These are phyloP conservation scores for Aspergillus transmontanensis DNA, from an alignment of 2,329 filamentous ascomycete species.

Conservation along the genomic window DNA sequence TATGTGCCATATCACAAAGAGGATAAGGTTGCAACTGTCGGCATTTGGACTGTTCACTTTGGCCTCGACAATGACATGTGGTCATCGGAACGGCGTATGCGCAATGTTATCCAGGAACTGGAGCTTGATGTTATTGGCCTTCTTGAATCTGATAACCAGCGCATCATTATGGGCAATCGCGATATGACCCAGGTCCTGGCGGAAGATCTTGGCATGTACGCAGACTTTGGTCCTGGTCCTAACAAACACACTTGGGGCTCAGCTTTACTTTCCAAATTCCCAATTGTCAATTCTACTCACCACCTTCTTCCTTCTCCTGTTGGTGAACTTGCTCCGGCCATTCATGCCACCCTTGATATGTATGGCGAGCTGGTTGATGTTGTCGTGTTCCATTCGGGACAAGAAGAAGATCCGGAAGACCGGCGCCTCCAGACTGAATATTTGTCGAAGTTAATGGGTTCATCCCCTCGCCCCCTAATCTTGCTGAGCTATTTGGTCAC, in stretches of 20 bases:
- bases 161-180: slow-evolving; percentile 99
- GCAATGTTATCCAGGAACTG: slow-evolving; percentile 86
- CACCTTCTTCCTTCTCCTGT: slow-evolving; percentile 92
- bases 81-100: slow-evolving; percentile 93
- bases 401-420: slow-evolving; percentile 95
- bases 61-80: slow-evolving; percentile 98
- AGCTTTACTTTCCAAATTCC: slow-evolving; percentile 93
- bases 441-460: slow-evolving; percentile 83
- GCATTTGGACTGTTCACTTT: slow-evolving; percentile 99
- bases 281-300: slow-evolving; percentile 94
- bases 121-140: slow-evolving; percentile 97
- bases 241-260: slow-evolving; percentile 99
- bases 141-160: slow-evolving; percentile 88
- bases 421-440: slow-evolving; percentile 84
- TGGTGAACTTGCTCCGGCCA: slow-evolving; percentile 91
- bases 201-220: slow-evolving; percentile 97
- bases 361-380: slow-evolving; percentile 90
- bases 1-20: slow-evolving; percentile 88
- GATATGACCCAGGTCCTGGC: slow-evolving; percentile 94
- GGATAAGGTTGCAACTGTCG: slow-evolving; percentile 84
- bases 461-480: slow-evolving; percentile 75
- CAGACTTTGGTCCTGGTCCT: slow-evolving; percentile 93
- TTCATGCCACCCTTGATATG: slow-evolving; percentile 92
- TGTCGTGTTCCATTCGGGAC: slow-evolving; percentile 97
- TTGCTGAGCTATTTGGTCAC: slow-evolving; percentile 91